phyloP scores from a whole-genome alignment of 768 basidiomycete species.

The Tricholoma matsutake region DNA sequence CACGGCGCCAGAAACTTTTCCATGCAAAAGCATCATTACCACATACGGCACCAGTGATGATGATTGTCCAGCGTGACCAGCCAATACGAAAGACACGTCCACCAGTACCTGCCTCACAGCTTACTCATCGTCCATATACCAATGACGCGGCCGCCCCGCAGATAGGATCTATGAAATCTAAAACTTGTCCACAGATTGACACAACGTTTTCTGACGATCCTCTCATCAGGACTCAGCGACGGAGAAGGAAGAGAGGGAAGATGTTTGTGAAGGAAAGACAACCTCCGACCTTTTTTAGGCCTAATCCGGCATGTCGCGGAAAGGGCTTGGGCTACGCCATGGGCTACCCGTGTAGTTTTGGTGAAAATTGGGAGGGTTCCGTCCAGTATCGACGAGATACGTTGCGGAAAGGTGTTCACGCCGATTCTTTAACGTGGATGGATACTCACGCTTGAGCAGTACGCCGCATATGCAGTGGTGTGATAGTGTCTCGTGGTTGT shows the following conservation, averaged over 20 bases:
- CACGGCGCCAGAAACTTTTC: conserved; percentile 1
- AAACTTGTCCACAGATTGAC: neutral
- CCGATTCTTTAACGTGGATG: neutral
- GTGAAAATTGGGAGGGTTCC: conserved; percentile 11
- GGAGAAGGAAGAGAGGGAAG: conserved; percentile 15
- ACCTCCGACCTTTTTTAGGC: conserved; percentile 39
- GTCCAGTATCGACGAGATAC: conserved; percentile 16
- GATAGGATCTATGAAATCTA: neutral
- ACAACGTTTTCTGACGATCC: neutral
- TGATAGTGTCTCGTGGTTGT: no score
- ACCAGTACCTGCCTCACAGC: conserved; percentile 28
- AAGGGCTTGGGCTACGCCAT: conserved; percentile 43
- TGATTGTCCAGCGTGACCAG: conserved; percentile 31
- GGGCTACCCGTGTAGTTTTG: conserved; percentile 35
- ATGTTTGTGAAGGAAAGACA: conserved; percentile 24
- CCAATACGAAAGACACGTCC: conserved; percentile 37
- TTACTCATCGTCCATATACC: conserved; percentile 33
- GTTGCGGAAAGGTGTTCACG: conserved; percentile 13
- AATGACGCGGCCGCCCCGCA: conserved; percentile 8
- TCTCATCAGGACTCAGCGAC: neutral
- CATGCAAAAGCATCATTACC: conserved; percentile 1
- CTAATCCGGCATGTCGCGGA: conserved; percentile 32
- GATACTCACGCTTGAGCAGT: neutral
- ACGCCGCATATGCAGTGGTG: neutral
- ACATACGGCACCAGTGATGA: conserved; percentile 18